Evolutionary conservation across 129 eudicot genomes (phyloP).

Genomic region (Artemisia annua): DNA sequence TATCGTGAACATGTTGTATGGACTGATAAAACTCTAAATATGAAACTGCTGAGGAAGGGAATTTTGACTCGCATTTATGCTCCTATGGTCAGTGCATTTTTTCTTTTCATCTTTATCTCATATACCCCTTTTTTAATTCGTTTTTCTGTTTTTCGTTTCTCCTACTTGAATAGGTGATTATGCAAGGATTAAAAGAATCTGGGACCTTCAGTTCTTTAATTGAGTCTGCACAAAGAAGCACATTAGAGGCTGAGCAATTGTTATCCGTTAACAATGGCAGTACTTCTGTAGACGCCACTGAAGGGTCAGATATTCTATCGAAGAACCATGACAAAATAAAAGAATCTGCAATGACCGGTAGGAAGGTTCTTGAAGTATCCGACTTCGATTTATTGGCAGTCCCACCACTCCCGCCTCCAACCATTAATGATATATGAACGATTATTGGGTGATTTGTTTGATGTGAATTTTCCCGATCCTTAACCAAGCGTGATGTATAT

Average conservation of each 20-base stretch:
- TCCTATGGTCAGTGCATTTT: slow-evolving; percentile 52
- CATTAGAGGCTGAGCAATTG: slow-evolving; percentile 19
- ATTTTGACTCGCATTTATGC: slow-evolving; percentile 63
- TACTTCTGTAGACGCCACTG: slow-evolving; percentile 19
- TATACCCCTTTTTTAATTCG: not conserved
- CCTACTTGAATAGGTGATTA: slow-evolving; percentile 42
- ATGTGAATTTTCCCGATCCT: slow-evolving; percentile 45
- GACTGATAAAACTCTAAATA: slow-evolving; percentile 48
- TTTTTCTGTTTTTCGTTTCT: not conserved
- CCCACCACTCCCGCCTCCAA: slow-evolving; percentile 64
- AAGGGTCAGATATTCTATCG: slow-evolving; percentile 22
- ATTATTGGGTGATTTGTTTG: slow-evolving; percentile 14
- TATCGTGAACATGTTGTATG: slow-evolving; percentile 73
- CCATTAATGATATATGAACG: slow-evolving; percentile 18
- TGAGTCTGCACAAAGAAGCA: slow-evolving; percentile 34
- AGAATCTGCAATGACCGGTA: slow-evolving; percentile 38
- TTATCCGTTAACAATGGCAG: slow-evolving; percentile 24
- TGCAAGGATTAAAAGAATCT: slow-evolving; percentile 61
- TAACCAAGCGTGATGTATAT: slow-evolving; percentile 53
- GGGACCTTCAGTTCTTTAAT: slow-evolving; percentile 55
- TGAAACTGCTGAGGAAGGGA: slow-evolving; percentile 51
- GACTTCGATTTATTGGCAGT: slow-evolving; percentile 37
- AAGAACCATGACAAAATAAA: slow-evolving; percentile 29
- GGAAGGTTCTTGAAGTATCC: slow-evolving; percentile 47
- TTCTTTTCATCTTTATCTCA: not conserved